Percentiles rank a stretch among this genome's conserved stretches.
Conservation (phyloP, 208 protist genomes). For the Leishmania braziliensis region DNA sequence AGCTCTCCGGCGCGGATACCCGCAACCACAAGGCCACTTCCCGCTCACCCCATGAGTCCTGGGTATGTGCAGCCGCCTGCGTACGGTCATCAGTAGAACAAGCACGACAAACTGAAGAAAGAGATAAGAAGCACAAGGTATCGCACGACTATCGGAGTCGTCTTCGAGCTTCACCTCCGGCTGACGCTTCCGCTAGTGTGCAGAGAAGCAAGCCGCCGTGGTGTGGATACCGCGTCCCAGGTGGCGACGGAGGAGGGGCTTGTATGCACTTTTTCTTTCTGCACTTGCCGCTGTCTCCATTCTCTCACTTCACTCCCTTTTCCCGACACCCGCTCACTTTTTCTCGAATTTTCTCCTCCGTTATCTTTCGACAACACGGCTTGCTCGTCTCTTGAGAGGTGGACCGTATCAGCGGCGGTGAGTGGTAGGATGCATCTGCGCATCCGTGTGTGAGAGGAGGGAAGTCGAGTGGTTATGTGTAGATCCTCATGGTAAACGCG, state of each 20-base stretch:
- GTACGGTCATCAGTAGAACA: neutral
- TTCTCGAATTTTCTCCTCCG: neutral
- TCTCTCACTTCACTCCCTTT: neutral
- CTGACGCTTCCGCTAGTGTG: neutral
- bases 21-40: neutral
- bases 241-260: neutral
- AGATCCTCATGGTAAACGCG: too few species aligned
- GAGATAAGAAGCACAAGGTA: slow-evolving; percentile 20
- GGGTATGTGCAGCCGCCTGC: neutral
- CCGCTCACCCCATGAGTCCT: neutral
- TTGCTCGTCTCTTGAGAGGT: neutral
- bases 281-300: neutral
- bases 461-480: too few species aligned
- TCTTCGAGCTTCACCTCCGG: slow-evolving; percentile 10
- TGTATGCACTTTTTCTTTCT: neutral
- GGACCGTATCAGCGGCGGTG: neutral
- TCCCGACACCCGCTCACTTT: neutral
- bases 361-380: neutral
- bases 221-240: neutral
- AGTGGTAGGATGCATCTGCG: neutral
- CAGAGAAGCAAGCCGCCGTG: neutral
- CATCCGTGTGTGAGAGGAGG: neutral
- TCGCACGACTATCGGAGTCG: neutral
- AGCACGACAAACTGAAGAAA: slow-evolving; percentile 13
- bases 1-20: neutral